Conservation (phyloP, 495 filamentous ascomycete genomes). For the Penicillium longicatenatum region DNA sequence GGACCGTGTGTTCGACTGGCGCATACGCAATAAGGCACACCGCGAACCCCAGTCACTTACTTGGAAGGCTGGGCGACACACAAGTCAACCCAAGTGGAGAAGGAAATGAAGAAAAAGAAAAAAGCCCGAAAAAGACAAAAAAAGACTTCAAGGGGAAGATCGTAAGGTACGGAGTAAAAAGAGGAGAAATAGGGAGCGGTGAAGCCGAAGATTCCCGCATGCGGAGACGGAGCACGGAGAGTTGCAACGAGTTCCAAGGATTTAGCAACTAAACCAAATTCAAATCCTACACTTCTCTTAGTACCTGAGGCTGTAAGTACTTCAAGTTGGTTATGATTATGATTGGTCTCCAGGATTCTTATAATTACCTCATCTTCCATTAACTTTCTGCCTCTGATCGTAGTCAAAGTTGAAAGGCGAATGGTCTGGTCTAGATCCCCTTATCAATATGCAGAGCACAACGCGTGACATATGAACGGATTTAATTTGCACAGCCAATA, state of each 20-base stretch:
- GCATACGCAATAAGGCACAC: conserved; percentile 20
- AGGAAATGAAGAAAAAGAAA: neutral
- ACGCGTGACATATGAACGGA: no score
- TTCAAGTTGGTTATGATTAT: no score
- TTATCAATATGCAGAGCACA: no score
- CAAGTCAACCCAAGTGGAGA: neutral
- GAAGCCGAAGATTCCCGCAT: conserved; percentile 3
- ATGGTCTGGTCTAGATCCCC: no score
- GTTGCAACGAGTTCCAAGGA: no score
- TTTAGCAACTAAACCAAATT: neutral
- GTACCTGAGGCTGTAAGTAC: no score
- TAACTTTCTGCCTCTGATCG: no score
- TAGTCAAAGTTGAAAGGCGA: no score
- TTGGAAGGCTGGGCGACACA: neutral
- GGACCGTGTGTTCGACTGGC: conserved; percentile 10
- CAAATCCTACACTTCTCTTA: neutral
- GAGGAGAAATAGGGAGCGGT: conserved; percentile 7
- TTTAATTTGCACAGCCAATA: no score
- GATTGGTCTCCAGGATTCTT: no score
- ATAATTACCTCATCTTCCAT: no score
- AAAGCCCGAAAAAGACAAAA: neutral
- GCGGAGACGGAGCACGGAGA: neutral
- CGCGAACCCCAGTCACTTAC: neutral
- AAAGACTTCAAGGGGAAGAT: neutral
- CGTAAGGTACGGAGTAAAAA: neutral